These are phyloP conservation scores for Ogataea pini DNA, from an alignment of 805 yeast species.

Conservation along the genomic window DNA sequence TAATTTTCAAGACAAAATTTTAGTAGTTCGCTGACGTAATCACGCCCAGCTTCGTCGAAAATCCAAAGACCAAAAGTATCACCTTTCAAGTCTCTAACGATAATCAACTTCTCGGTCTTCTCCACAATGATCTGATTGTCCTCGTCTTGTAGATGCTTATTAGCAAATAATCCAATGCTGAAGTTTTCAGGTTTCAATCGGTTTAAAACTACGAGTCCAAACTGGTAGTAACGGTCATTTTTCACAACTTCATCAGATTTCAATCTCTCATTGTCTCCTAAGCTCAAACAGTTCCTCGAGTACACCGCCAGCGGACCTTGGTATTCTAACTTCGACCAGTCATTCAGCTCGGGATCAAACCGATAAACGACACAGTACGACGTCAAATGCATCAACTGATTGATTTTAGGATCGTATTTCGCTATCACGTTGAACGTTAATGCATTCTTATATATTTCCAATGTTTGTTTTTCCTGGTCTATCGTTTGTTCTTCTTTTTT, in stretches of 20 bases:
- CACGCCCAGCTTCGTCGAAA: slow-evolving; percentile 67
- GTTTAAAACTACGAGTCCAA: slow-evolving; percentile 70
- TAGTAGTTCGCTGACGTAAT: slow-evolving; percentile 49
- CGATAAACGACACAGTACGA: slow-evolving; percentile 73
- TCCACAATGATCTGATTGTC: slow-evolving; percentile 61
- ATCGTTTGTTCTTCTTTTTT: slow-evolving; percentile 38
- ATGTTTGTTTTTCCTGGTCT: slow-evolving; percentile 46
- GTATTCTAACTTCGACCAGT: slow-evolving; percentile 70
- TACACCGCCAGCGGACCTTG: slow-evolving; percentile 73
- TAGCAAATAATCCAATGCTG: slow-evolving; percentile 66
- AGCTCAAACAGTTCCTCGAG: slow-evolving; percentile 28
- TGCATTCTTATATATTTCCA: slow-evolving; percentile 66
- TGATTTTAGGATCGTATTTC: slow-evolving; percentile 71
- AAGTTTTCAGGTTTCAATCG: slow-evolving; percentile 69
- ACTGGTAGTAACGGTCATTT: slow-evolving; percentile 47
- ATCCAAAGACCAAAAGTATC: slow-evolving; percentile 81
- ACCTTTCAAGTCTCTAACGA: slow-evolving; percentile 64
- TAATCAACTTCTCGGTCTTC: slow-evolving; percentile 66
- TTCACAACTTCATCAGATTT: slow-evolving; percentile 36
- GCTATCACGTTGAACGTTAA: slow-evolving; percentile 75
- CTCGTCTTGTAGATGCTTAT: slow-evolving; percentile 37
- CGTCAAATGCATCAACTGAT: slow-evolving; percentile 65
- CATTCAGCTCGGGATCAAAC: slow-evolving; percentile 54
- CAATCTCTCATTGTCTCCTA: slow-evolving; percentile 7
- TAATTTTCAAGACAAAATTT: slow-evolving; percentile 31